These are phyloP conservation scores for Lantana camara DNA, from an alignment of 257 asterid genomes.

Conservation along the genomic window DNA sequence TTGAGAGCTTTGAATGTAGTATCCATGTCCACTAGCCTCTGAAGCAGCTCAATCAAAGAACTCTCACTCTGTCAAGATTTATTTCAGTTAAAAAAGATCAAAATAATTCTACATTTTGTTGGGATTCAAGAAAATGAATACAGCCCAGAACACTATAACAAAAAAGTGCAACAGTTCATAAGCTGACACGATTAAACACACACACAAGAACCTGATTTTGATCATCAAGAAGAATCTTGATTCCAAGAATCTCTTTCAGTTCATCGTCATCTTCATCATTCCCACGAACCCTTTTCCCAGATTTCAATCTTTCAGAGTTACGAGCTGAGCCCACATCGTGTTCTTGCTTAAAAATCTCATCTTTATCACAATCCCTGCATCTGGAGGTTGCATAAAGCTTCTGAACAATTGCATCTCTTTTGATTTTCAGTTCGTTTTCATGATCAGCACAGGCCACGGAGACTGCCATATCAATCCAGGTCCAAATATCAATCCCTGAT, in stretches of 20 bases:
- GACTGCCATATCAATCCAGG: conserved; percentile 52
- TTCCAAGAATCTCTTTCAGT: conserved; percentile 35
- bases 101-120: too few relatives aligned
- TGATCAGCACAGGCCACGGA: conserved; percentile 49
- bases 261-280: conserved; percentile 25
- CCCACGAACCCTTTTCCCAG: conserved; percentile 7
- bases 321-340: conserved; percentile 10
- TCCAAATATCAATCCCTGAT: conserved; percentile 56
- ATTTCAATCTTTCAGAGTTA: background rate
- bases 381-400: conserved; percentile 36
- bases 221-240: conserved; percentile 46
- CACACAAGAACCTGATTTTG: conserved; percentile 40
- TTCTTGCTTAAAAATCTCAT: background rate
- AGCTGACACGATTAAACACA: too few relatives aligned
- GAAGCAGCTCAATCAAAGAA: conserved; percentile 45
- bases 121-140: too few relatives aligned
- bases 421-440: conserved; percentile 35
- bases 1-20: conserved; percentile 50
- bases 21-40: conserved; percentile 48
- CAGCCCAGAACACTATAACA: too few relatives aligned
- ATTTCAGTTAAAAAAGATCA: conserved; percentile 5
- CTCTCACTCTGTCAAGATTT: conserved; percentile 33
- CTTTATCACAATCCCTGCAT: conserved; percentile 27
- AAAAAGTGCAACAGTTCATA: too few relatives aligned
- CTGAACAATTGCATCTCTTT: conserved; percentile 53